phyloP scores from a whole-genome alignment of 768 basidiomycete species.

The Suillus fuscotomentosus region DNA sequence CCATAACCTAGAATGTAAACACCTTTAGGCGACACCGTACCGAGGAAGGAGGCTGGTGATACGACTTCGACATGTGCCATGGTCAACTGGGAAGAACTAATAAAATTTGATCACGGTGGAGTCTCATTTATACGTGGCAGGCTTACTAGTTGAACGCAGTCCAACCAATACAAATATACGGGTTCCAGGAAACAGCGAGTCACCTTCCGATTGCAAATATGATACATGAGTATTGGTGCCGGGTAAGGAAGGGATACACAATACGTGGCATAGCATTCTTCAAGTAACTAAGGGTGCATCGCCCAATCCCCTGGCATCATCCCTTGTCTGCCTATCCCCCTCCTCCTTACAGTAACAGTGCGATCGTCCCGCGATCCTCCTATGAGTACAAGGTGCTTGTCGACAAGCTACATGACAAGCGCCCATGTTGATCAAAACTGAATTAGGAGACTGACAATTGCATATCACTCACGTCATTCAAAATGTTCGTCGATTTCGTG shows the following conservation, averaged over 20 bases:
- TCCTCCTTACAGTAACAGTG: slow-evolving; percentile 44
- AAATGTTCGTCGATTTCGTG: slow-evolving; percentile 82
- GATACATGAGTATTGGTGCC: neutral
- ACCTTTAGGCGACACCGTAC: slow-evolving; percentile 21
- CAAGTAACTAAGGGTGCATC: slow-evolving; percentile 37
- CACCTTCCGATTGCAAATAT: neutral
- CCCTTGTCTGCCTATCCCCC: slow-evolving; percentile 45
- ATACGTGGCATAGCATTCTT: neutral
- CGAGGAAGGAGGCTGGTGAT: slow-evolving; percentile 13
- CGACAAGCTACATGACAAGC: slow-evolving; percentile 54
- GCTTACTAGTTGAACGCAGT: neutral
- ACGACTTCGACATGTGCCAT: neutral
- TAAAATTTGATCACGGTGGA: neutral
- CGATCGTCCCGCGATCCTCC: slow-evolving; percentile 55
- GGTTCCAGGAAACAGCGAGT: neutral
- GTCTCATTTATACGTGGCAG: neutral
- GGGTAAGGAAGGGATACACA: neutral
- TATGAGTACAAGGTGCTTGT: slow-evolving; percentile 67
- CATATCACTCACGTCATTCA: slow-evolving; percentile 78
- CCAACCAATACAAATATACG: neutral
- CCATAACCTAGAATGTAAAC: slow-evolving; percentile 56
- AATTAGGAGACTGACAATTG: slow-evolving; percentile 3
- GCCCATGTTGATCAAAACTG: slow-evolving; percentile 12
- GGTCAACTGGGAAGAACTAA: neutral
- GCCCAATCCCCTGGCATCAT: slow-evolving; percentile 54